Percentiles rank a stretch among this genome's conserved stretches.
These are phyloP conservation scores for Albifimbria verrucaria DNA, from an alignment of 2,329 filamentous ascomycete genomes.

Conservation along the genomic window DNA sequence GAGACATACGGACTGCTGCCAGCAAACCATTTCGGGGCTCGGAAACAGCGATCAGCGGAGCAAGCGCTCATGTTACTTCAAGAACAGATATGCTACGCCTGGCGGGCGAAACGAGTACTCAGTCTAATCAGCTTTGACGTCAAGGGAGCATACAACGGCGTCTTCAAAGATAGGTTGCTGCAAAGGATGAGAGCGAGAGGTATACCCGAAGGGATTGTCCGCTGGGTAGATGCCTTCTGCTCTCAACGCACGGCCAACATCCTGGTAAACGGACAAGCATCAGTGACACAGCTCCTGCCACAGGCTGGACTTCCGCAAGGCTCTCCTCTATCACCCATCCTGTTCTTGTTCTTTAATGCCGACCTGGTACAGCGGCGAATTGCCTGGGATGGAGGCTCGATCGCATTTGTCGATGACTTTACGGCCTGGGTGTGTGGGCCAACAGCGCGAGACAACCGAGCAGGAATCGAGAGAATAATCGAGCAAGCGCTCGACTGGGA, in stretches of 20 bases:
- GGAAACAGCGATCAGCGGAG: conserved; percentile 8
- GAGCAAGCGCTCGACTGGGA: conserved; percentile 12
- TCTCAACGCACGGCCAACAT: conserved; percentile 8
- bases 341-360: conserved; percentile 31
- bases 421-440: conserved; percentile 18
- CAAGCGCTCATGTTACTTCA: conserved; percentile 10
- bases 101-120: conserved; percentile 9
- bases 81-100: conserved; percentile 6
- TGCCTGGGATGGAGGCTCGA: conserved; percentile 17
- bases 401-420: conserved; percentile 25
- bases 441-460: conserved; percentile 15
- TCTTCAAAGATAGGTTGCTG: conserved; percentile 26
- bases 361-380: conserved; percentile 30
- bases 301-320: conserved; percentile 6
- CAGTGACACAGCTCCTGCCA: neutral
- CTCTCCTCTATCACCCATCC: conserved; percentile 10
- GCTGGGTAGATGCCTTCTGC: conserved; percentile 11
- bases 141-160: conserved; percentile 37
- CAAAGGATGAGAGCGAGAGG: conserved; percentile 14
- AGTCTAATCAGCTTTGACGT: conserved; percentile 35
- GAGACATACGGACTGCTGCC: conserved; percentile 5
- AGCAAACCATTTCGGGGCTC: conserved; percentile 2
- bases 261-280: conserved; percentile 4
- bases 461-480: conserved; percentile 20
- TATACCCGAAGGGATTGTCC: conserved; percentile 8